These are phyloP conservation scores for Coemansia sp. DNA, from an alignment of 192 early-diverging fungal genomes.

Conservation along the genomic window DNA sequence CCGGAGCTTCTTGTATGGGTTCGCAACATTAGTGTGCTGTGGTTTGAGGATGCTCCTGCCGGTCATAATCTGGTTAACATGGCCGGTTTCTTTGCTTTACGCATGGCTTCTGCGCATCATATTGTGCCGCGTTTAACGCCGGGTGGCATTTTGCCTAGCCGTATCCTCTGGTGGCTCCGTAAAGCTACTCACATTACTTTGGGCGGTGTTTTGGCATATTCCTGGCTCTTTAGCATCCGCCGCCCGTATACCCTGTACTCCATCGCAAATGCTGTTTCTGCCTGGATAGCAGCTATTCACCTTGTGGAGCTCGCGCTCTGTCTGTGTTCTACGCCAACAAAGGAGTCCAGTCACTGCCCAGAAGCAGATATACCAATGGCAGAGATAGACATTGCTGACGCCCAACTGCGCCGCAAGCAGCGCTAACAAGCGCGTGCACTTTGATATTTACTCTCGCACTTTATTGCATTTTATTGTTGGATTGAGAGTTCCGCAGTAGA, in stretches of 20 bases:
- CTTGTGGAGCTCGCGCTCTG: conserved; percentile 23
- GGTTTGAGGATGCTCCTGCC: conserved; percentile 78
- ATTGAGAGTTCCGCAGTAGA: no score
- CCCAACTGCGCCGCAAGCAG: conserved; percentile 17
- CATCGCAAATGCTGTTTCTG: conserved; percentile 50
- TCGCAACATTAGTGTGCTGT: conserved; percentile 73
- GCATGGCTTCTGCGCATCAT: conserved; percentile 28
- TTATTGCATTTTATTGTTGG: no score
- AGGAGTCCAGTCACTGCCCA: background rate
- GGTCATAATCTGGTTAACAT: conserved; percentile 59
- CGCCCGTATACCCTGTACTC: conserved; percentile 63
- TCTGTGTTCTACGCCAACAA: background rate
- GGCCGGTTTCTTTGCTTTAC: conserved; percentile 44
- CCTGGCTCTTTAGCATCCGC: conserved; percentile 58
- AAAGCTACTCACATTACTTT: conserved; percentile 42
- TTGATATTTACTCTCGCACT: no score
- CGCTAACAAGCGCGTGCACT: background rate
- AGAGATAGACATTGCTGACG: background rate
- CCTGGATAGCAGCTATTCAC: conserved; percentile 44
- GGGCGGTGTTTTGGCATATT: conserved; percentile 45
- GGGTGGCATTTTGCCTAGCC: background rate
- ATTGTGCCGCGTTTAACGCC: conserved; percentile 28
- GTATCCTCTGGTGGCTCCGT: conserved; percentile 13
- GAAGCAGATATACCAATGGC: background rate
- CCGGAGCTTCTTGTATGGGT: conserved; percentile 80